phyloP scores from a whole-genome alignment of 2,329 filamentous ascomycete genomes.

The Talaromyces sp. region DNA sequence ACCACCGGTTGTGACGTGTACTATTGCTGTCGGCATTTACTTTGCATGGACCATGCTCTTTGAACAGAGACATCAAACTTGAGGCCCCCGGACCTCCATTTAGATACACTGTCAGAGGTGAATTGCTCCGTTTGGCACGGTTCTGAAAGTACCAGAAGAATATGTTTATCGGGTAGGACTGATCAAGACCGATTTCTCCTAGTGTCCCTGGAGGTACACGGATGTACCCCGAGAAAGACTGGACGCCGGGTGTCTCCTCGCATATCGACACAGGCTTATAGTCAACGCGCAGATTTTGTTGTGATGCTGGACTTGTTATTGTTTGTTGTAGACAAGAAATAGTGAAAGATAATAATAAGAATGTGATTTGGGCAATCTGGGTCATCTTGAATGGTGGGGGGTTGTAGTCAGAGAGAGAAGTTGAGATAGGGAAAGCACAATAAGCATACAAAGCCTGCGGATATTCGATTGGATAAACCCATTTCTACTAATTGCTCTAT shows the following conservation, averaged over 20 bases:
- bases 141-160: slow-evolving; percentile 63
- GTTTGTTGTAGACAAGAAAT: too few relatives aligned
- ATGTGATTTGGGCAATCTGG: too few relatives aligned
- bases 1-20: slow-evolving; percentile 45
- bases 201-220: slow-evolving; percentile 39
- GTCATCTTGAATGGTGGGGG: too few relatives aligned
- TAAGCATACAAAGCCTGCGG: too few relatives aligned
- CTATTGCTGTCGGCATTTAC: slow-evolving; percentile 37
- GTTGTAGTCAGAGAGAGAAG: too few relatives aligned
- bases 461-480: too few relatives aligned
- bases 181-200: slow-evolving; percentile 33
- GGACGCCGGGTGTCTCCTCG: slow-evolving; percentile 52
- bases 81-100: slow-evolving; percentile 45
- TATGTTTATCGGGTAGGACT: slow-evolving; percentile 51
- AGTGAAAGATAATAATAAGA: too few relatives aligned
- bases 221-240: slow-evolving; percentile 56
- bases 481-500: too few relatives aligned
- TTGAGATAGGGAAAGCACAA: too few relatives aligned
- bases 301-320: too few relatives aligned
- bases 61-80: slow-evolving; percentile 33
- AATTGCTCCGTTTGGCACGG: slow-evolving; percentile 37
- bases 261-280: slow-evolving; percentile 35
- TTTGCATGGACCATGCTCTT: slow-evolving; percentile 42
- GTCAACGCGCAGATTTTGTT: too few relatives aligned
- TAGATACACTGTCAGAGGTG: slow-evolving; percentile 41